Conservation (phyloP, 2,329 filamentous ascomycete genomes). For the Penicillium hesseltinei region DNA sequence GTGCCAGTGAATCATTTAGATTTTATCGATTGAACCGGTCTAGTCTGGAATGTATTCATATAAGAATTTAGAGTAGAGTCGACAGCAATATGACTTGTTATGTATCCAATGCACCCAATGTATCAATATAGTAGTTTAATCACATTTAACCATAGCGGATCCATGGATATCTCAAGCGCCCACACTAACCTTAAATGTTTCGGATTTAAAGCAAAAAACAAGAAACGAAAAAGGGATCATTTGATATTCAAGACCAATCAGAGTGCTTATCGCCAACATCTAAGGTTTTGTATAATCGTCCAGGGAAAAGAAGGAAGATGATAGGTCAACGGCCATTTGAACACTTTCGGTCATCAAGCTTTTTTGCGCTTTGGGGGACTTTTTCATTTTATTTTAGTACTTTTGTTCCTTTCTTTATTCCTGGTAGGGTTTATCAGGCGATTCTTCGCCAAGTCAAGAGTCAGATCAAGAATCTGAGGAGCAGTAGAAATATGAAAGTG, state of each 20-base stretch:
- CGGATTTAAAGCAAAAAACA: constrained; percentile 6
- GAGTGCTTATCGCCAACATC: not conserved
- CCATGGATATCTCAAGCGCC: constrained; percentile 3
- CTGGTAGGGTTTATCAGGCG: not conserved
- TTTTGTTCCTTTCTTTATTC: not conserved
- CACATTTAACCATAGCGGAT: not conserved
- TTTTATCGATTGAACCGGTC: not conserved
- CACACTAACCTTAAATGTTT: constrained; percentile 13
- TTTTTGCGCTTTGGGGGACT: not conserved
- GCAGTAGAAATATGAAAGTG: not conserved
- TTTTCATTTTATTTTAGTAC: not conserved
- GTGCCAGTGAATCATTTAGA: constrained; percentile 1
- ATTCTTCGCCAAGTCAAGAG: not conserved
- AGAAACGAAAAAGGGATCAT: not conserved
- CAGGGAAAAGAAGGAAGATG: not conserved
- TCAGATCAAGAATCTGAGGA: not conserved
- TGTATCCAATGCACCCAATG: not conserved
- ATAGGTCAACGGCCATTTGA: not conserved
- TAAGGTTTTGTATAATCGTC: constrained; percentile 6
- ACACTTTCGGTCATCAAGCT: not conserved
- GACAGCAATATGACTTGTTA: not conserved
- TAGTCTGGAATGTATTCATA: not conserved
- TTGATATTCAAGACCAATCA: constrained; percentile 3
- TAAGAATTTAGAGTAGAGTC: not conserved
- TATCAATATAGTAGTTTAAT: not conserved